Conservation (phyloP, 2,329 filamentous ascomycete species). For the Neonectria sp. region DNA sequence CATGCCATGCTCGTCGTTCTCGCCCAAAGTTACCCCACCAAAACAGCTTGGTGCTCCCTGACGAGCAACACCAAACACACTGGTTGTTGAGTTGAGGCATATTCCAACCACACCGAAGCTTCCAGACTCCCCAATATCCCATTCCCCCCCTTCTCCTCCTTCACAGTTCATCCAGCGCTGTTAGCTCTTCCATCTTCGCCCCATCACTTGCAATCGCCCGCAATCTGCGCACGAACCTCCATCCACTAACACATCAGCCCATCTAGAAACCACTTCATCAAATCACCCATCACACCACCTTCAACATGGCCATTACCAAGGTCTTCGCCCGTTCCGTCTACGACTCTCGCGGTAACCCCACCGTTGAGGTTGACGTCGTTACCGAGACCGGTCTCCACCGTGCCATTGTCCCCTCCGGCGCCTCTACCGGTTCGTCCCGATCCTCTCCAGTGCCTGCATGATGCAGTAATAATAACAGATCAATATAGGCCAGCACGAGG, state of each 20-base stretch:
- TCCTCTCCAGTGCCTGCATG: slow-evolving; percentile 37
- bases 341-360: slow-evolving; percentile 98
- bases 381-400: slow-evolving; percentile 97
- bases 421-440: slow-evolving; percentile 84
- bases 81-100: slow-evolving; percentile 45
- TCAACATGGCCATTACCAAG: slow-evolving; percentile 91
- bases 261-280: slow-evolving; percentile 33
- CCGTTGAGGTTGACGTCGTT: slow-evolving; percentile 97
- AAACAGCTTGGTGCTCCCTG: slow-evolving; percentile 41
- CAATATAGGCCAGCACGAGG: slow-evolving; percentile 84
- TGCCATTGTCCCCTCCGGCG: slow-evolving; percentile 96
- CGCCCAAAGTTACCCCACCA: slow-evolving; percentile 46
- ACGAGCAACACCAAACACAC: slow-evolving; percentile 45
- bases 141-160: slow-evolving; percentile 27
- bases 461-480: slow-evolving; percentile 49
- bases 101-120: slow-evolving; percentile 43
- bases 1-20: slow-evolving; percentile 27
- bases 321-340: slow-evolving; percentile 95
- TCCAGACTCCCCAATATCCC: slow-evolving; percentile 34
- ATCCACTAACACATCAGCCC: slow-evolving; percentile 42
- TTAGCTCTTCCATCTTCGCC: slow-evolving; percentile 28
- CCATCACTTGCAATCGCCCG: slow-evolving; percentile 27
- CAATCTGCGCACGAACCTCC: slow-evolving; percentile 31
- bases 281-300: slow-evolving; percentile 34
- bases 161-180: not conserved